These are phyloP conservation scores for Trapa incisa DNA, from an alignment of 345 rosid species.

Conservation along the genomic window DNA sequence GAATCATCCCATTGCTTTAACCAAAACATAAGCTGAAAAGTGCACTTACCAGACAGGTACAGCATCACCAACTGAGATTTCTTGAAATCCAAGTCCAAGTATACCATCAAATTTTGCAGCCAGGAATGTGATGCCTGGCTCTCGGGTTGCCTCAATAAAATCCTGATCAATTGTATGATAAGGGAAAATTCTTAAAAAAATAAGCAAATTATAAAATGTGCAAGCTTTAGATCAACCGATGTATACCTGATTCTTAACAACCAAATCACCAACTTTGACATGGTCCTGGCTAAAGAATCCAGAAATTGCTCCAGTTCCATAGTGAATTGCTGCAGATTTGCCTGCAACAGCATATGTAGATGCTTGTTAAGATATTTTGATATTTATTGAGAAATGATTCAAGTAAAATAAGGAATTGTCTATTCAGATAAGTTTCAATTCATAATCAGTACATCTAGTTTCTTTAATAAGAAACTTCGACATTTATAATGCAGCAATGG, in stretches of 20 bases:
- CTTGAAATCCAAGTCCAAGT: slow-evolving; percentile 72
- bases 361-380: not conserved
- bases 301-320: slow-evolving; percentile 80
- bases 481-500: not conserved
- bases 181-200: not conserved
- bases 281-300: slow-evolving; percentile 80
- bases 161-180: slow-evolving; percentile 30
- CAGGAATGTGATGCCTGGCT: slow-evolving; percentile 70
- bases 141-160: slow-evolving; percentile 83
- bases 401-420: not conserved
- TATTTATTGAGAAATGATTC: not conserved
- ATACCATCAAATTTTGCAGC: slow-evolving; percentile 80
- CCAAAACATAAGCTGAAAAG: not conserved
- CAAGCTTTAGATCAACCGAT: slow-evolving; percentile 5
- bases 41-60: slow-evolving; percentile 49
- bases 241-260: slow-evolving; percentile 60
- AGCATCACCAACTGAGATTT: slow-evolving; percentile 50
- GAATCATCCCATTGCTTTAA: too few species aligned
- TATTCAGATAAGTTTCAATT: not conserved
- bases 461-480: not conserved
- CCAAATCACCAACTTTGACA: slow-evolving; percentile 68
- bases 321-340: slow-evolving; percentile 52
- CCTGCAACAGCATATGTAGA: slow-evolving; percentile 16
- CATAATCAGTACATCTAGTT: not conserved
- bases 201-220: not conserved